Base-by-base conservation (phyloP, 352 stramenopile species). In the Stramenopiles sp. region DNA sequence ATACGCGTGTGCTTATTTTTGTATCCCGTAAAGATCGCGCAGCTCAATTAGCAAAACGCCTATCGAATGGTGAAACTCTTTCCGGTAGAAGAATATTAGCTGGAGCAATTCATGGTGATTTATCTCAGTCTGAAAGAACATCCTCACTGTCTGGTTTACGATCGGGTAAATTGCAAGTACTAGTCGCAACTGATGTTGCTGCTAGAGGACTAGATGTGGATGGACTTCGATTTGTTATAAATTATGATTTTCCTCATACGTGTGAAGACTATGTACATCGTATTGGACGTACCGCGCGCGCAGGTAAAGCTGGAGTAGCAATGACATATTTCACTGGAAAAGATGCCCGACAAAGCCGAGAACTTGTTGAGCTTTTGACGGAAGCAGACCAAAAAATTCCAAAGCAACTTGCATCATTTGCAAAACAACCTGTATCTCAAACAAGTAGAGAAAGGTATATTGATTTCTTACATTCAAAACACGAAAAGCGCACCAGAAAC, bases 101-200 rank as follows among this genome's bases (percentile, higher is more conserved):
- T n/a, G n/a, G n/a, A n/a, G n/a, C n/a, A n/a, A 96, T 97, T 47
- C 87, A 99, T 57, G 87, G 87, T 23, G 88, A 97, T 60, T 97
- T 97, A 58, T 81, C 60, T 32, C 87, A 99, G 53, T 57, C 66
- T 35, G 79, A 95, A 52, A 75, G 85, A 55, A 80, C 96, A 53
- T 91, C 72, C 57, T 75, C 85, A 10, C 51, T 98, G 23, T 66
- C 72, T 24, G 72, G 94, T 48, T 96, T 98, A 60, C 93, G 92
- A 52, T 65, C 66, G 12, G 77, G 77, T 45, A 68, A 71, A 43
- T 81, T 60, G 21, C 69, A 78, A 35, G 68, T 97, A 42, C 53
- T 99, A 23, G 71, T 96, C 7, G 87, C 87, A 3, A 99, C 87
- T 0, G 86, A 99, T 59, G 85, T 99, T 8, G 87, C 87, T n/a